A percentile compares a stretch with the other conserved stretches of the same genome.
These are phyloP conservation scores for Blastobotrys petasosporus DNA, from an alignment of 1,139 yeast species.

Conservation along the genomic window DNA sequence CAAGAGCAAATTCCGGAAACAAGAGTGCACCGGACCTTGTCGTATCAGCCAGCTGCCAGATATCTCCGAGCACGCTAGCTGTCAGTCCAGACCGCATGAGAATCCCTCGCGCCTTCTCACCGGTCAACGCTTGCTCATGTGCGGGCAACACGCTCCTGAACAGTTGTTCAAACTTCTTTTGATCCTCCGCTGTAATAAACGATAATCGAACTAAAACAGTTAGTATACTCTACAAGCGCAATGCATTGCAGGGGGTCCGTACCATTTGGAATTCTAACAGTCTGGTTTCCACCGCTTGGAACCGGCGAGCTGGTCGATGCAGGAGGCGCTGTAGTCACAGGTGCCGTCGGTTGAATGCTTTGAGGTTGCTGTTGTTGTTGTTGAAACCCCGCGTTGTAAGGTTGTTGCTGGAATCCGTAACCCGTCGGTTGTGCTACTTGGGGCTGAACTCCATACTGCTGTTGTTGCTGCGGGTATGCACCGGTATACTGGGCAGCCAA, in stretches of 20 bases:
- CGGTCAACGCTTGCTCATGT: constrained; percentile 71
- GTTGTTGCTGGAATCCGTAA: constrained; percentile 7
- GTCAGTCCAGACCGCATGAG: constrained; percentile 73
- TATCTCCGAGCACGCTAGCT: constrained; percentile 72
- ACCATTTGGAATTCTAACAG: constrained; percentile 30
- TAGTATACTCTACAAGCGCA: not conserved
- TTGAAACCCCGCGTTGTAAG: constrained; percentile 34
- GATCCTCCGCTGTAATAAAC: constrained; percentile 80
- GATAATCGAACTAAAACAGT: constrained; percentile 54
- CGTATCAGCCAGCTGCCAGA: constrained; percentile 89
- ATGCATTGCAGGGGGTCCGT: constrained; percentile 19
- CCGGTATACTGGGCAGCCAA: constrained; percentile 8
- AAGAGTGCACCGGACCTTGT: constrained; percentile 76
- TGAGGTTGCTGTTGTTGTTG: constrained; percentile 15
- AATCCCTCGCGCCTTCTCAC: constrained; percentile 73
- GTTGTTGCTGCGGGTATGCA: constrained; percentile 1
- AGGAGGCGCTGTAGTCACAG: constrained; percentile 2
- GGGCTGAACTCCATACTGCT: constrained; percentile 1
- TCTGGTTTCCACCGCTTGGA: constrained; percentile 7
- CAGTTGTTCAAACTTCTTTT: constrained; percentile 73
- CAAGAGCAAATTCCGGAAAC: constrained; percentile 93
- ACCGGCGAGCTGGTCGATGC: not conserved
- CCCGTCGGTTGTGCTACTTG: constrained; percentile 7
- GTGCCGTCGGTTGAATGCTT: not conserved
- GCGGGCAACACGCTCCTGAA: constrained; percentile 72